phyloP scores from a whole-genome alignment of 495 filamentous ascomycete species.

The Thermothielavioides terrestris region DNA sequence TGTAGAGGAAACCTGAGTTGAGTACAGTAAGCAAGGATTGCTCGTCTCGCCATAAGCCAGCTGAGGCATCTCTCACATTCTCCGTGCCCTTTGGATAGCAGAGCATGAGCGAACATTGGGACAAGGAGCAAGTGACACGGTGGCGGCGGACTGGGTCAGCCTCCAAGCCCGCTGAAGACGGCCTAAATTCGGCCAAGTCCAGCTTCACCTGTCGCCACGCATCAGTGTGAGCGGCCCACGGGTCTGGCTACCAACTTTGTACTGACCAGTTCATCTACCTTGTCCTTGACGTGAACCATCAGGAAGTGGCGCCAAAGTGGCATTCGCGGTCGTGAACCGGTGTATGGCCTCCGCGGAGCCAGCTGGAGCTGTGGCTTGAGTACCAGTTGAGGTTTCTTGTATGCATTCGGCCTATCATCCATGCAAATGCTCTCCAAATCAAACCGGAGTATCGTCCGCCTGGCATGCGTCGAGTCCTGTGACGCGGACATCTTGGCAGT shows the following conservation, averaged over 20 bases:
- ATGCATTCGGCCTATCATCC: constrained; percentile 14
- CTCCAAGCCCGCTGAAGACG: neutral
- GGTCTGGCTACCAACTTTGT: no score
- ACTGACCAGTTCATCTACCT: constrained; percentile 25
- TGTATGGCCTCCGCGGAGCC: constrained; percentile 12
- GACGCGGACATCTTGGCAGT: constrained; percentile 5
- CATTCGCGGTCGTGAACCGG: constrained; percentile 6
- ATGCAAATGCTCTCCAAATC: constrained; percentile 17
- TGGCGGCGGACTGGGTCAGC: neutral
- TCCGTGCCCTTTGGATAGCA: constrained; percentile 6
- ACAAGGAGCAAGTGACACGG: constrained; percentile 4
- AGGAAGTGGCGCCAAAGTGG: constrained; percentile 15
- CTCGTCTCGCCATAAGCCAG: neutral
- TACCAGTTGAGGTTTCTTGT: constrained; percentile 24
- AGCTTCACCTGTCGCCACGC: constrained; percentile 10
- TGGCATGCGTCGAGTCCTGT: neutral
- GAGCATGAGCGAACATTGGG: constrained; percentile 13
- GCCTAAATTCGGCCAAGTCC: constrained; percentile 12
- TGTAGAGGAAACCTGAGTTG: neutral
- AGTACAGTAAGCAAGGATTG: neutral
- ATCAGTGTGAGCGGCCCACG: no score
- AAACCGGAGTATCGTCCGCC: constrained; percentile 15
- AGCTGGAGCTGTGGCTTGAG: constrained; percentile 19
- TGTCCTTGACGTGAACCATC: constrained; percentile 30
- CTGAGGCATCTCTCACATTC: constrained; percentile 4